A percentile compares a stretch with the other conserved stretches of the same genome.
Conservation (phyloP, 208 protist species). For the Trypanosoma boissoni region DNA sequence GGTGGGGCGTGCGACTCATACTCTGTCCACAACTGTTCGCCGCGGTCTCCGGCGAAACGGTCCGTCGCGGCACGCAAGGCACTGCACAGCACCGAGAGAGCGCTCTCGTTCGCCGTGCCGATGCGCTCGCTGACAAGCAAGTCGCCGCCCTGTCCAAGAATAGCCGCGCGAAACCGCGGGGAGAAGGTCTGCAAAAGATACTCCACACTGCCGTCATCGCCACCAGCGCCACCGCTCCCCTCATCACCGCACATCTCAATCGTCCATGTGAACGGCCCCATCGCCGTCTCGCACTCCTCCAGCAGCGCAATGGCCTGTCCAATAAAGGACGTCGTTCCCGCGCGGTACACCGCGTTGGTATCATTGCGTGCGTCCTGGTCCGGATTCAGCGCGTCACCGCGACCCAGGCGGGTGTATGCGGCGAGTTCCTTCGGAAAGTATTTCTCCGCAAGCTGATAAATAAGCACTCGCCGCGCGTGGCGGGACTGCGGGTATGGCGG, state of each 20-base stretch:
- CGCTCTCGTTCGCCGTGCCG: slow-evolving; percentile 38
- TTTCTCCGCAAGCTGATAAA: slow-evolving; percentile 65
- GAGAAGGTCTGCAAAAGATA: slow-evolving; percentile 38
- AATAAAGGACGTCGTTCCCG: slow-evolving; percentile 45
- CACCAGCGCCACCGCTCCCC: slow-evolving; percentile 18
- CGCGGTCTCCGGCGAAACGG: slow-evolving; percentile 54
- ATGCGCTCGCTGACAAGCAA: slow-evolving; percentile 66
- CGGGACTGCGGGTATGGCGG: slow-evolving; percentile 57
- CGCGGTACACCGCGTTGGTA: slow-evolving; percentile 43
- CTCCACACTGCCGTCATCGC: slow-evolving; percentile 35
- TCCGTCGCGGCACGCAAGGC: slow-evolving; percentile 64
- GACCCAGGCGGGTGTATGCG: slow-evolving; percentile 48
- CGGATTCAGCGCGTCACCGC: slow-evolving; percentile 60
- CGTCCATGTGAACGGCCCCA: slow-evolving; percentile 62
- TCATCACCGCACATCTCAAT: slow-evolving; percentile 27
- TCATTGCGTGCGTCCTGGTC: slow-evolving; percentile 25
- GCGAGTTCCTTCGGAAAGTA: slow-evolving; percentile 83
- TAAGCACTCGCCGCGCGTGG: slow-evolving; percentile 57
- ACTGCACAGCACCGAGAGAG: slow-evolving; percentile 62
- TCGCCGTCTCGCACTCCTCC: slow-evolving; percentile 40
- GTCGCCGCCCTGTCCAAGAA: slow-evolving; percentile 67
- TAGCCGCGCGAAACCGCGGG: slow-evolving; percentile 55
- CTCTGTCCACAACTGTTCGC: slow-evolving; percentile 77
- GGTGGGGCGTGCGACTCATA: slow-evolving; percentile 71
- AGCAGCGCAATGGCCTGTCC: slow-evolving; percentile 61